Evolutionary conservation across 2,329 filamentous ascomycete species (phyloP), one percentile per base, ranked within the genome.

Genomic region (Curvularia spicifera): DNA sequence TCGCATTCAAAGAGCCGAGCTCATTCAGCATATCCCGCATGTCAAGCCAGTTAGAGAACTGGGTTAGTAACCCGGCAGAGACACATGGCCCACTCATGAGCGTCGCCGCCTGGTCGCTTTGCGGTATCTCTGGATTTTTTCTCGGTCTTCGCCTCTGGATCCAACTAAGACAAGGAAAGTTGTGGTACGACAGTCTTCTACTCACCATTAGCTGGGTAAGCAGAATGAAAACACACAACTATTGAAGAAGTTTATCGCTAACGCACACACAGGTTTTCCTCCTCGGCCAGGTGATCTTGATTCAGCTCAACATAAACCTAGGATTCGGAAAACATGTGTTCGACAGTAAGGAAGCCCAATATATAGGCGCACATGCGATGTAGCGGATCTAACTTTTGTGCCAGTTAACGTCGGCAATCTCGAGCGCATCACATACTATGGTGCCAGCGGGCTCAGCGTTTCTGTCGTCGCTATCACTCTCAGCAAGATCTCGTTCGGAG

Each of bases 401-500:
- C 13, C 20, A 56, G 53, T 56, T 12, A 18, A 52, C 26, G 52
- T 56, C 10, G 24, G 15, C 20, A 18, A 56, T 28, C 45, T 56
- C 20, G 53, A 56, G 9, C 48, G 42, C 49, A 56, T 56, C 33
- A 47, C 53, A 5, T 56, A 52, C 4, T 52, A 52, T 24, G 53
- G 53, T 4, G 53, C 53, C 51, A 46, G 48, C 1, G 53, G 31
- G 13, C 53, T 56, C 42, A 56, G 48, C 3, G 20, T 52, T 12
- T 56, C 52, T 0, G 22, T 39, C 0, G 39, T 20, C 18, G 57
- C 53, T 13, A 57, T 60, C 15, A 47, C 46, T 7, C 18, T 63
- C 12, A 63, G 60, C 57, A 63, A 63, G 20, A 60, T 60, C 22
- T 60, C 57, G 22, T 63, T 63, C 33, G 60, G 53, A 15, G 12